These are phyloP conservation scores for Hypoxylon cercidicola DNA, from an alignment of 495 filamentous ascomycete genomes.

Conservation along the genomic window DNA sequence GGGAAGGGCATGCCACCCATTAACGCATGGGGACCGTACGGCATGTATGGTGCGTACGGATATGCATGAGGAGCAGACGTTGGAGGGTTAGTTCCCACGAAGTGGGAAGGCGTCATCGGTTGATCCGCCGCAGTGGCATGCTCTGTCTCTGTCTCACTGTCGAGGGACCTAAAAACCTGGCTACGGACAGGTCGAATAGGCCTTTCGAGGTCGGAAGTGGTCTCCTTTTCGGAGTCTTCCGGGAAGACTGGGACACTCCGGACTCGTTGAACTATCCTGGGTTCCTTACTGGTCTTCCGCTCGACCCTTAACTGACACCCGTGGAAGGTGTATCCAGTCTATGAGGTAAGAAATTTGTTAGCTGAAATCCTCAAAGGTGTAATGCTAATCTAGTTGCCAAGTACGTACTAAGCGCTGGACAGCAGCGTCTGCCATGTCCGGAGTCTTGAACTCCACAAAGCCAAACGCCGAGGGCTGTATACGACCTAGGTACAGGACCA, in stretches of 20 bases:
- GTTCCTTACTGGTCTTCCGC: conserved; percentile 28
- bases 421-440: conserved; percentile 51
- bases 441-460: conserved; percentile 61
- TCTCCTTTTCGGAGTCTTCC: not conserved
- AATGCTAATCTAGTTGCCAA: conserved; percentile 9
- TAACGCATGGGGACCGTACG: too few species aligned
- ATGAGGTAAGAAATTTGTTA: conserved; percentile 10
- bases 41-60: too few species aligned
- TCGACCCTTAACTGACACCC: conserved; percentile 30
- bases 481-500: conserved; percentile 25
- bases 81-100: too few species aligned
- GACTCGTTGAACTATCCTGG: conserved; percentile 5
- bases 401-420: conserved; percentile 44
- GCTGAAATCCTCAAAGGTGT: not conserved
- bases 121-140: too few species aligned
- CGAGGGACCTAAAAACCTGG: too few species aligned
- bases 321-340: conserved; percentile 16
- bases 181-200: too few species aligned
- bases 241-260: not conserved
- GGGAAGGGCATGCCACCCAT: too few species aligned
- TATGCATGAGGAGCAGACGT: too few species aligned
- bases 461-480: conserved; percentile 56
- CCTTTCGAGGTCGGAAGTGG: too few species aligned
- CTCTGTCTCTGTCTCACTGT: too few species aligned
- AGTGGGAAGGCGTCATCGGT: too few species aligned